phyloP scores from a whole-genome alignment of 805 yeast species.

The Alloascoidea hylecoeti region DNA sequence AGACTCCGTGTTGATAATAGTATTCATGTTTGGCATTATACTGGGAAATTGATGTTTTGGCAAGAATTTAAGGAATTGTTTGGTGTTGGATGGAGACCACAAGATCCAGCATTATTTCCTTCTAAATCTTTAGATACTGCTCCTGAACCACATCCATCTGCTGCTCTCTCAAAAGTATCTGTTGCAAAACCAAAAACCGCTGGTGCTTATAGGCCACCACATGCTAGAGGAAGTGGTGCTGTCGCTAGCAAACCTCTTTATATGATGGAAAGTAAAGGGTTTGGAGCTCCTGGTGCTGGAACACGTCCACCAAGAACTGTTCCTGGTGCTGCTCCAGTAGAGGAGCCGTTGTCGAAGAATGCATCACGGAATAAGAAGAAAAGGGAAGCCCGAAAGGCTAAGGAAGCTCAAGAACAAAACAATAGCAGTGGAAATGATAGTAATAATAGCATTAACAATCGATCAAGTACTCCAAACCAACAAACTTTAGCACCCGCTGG shows the following conservation, averaged over 20 bases:
- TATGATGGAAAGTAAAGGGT: not conserved
- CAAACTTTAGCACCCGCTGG: slow-evolving; percentile 2
- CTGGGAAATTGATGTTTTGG: slow-evolving; percentile 67
- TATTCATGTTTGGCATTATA: slow-evolving; percentile 82
- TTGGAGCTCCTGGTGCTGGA: slow-evolving; percentile 8
- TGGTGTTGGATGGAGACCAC: slow-evolving; percentile 77
- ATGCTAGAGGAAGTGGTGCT: slow-evolving; percentile 46
- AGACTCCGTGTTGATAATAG: slow-evolving; percentile 95
- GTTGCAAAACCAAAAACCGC: slow-evolving; percentile 37
- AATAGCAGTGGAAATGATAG: slow-evolving; percentile 6
- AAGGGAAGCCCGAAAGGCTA: slow-evolving; percentile 39
- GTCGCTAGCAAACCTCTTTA: slow-evolving; percentile 16
- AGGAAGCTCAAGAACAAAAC: slow-evolving; percentile 6
- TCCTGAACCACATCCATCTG: slow-evolving; percentile 61
- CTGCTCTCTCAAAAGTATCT: slow-evolving; percentile 31
- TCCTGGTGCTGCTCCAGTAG: slow-evolving; percentile 18
- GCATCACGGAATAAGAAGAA: slow-evolving; percentile 68
- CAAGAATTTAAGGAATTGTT: slow-evolving; percentile 74
- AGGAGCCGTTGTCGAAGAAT: slow-evolving; percentile 36
- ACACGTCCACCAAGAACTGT: slow-evolving; percentile 10
- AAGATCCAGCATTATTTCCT: slow-evolving; percentile 39
- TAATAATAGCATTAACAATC: slow-evolving; percentile 8
- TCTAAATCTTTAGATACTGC: slow-evolving; percentile 33
- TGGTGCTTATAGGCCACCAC: slow-evolving; percentile 97
- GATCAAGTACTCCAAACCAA: slow-evolving; percentile 4